Conservation (phyloP, 345 rosid genomes). For the Melaleuca alternifolia region DNA sequence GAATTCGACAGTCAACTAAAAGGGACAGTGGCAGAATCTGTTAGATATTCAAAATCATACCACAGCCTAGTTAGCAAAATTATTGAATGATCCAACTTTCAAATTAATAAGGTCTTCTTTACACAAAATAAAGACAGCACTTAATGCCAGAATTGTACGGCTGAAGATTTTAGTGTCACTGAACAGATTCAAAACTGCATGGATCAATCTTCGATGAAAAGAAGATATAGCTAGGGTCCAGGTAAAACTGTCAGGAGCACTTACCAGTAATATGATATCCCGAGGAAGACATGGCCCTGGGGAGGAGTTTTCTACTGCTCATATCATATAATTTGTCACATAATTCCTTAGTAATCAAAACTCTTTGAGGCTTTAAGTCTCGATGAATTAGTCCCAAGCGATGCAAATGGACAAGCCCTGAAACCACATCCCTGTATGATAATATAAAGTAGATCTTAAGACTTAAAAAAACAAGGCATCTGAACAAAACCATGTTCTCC, state of each 20-base stretch:
- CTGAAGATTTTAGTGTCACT: neutral
- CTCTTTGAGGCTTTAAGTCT: constrained; percentile 93
- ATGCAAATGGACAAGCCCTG: constrained; percentile 78
- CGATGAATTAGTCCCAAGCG: constrained; percentile 82
- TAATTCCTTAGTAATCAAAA: constrained; percentile 56
- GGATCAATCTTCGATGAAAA: neutral
- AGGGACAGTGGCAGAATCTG: neutral
- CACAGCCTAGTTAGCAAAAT: neutral
- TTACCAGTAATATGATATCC: constrained; percentile 65
- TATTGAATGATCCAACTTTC: neutral
- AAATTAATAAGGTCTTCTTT: neutral
- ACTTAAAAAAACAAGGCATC: neutral
- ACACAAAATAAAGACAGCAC: neutral
- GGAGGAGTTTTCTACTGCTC: constrained; percentile 83
- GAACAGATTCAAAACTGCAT: neutral
- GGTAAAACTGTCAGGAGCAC: neutral
- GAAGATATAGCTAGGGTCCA: neutral
- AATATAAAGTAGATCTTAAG: neutral
- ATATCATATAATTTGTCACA: constrained; percentile 86
- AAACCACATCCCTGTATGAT: constrained; percentile 61
- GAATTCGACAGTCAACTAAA: neutral
- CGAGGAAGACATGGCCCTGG: constrained; percentile 65
- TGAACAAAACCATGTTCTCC: neutral
- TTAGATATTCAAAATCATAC: neutral
- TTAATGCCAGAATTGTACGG: neutral